These are phyloP conservation scores for Copromyces sp. DNA, from an alignment of 495 filamentous ascomycete species.

Conservation along the genomic window DNA sequence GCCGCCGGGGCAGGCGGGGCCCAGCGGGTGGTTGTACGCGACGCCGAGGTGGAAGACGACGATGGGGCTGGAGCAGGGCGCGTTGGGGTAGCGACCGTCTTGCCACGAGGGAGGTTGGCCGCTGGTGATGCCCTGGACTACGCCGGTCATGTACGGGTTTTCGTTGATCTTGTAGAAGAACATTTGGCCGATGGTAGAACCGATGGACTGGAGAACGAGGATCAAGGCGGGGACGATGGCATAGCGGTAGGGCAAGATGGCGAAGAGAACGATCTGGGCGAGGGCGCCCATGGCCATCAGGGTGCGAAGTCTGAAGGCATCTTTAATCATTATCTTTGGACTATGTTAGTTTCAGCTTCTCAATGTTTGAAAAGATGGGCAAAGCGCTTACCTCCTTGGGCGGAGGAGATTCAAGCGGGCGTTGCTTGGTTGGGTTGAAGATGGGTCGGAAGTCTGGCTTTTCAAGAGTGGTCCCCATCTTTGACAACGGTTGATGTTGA, in stretches of 20 bases:
- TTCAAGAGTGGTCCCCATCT: neutral
- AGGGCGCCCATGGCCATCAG: constrained; percentile 37
- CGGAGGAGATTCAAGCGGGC: neutral
- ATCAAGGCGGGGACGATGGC: constrained; percentile 25
- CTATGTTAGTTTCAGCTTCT: neutral
- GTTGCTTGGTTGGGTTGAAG: neutral
- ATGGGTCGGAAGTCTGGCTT: neutral
- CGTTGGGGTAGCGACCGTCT: neutral
- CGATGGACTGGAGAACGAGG: constrained; percentile 22
- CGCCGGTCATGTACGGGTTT: neutral
- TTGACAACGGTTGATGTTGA: neutral
- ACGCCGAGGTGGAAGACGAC: constrained; percentile 19
- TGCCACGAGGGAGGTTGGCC: constrained; percentile 2
- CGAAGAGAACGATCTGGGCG: constrained; percentile 25
- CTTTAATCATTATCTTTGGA: constrained; percentile 9
- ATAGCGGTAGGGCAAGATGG: constrained; percentile 27
- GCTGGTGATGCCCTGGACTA: constrained; percentile 4
- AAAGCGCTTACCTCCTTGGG: neutral
- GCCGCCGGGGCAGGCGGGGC: constrained; percentile 22
- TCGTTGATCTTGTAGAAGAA: neutral
- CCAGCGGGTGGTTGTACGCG: constrained; percentile 23
- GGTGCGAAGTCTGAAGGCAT: constrained; percentile 25
- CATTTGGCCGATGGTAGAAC: constrained; percentile 15
- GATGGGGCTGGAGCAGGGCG: constrained; percentile 1
- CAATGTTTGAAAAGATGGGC: neutral